Conservation (phyloP, 441 rosid species). For the Erysimum cheiri region DNA sequence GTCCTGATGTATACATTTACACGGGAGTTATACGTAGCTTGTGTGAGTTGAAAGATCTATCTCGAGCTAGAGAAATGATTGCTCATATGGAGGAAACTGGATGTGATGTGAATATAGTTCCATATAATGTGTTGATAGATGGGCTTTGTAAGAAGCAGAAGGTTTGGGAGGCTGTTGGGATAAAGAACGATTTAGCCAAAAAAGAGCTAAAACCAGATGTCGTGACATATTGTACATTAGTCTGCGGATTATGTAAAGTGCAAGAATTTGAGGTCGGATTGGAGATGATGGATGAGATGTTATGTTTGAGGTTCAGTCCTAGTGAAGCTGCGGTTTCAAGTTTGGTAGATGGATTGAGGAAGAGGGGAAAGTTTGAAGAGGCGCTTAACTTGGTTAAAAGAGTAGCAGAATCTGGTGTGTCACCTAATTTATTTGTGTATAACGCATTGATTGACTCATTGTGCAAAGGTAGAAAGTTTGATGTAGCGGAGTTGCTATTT, state of each 20-base stretch:
- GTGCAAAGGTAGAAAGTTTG: slow-evolving; percentile 62
- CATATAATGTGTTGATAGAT: slow-evolving; percentile 77
- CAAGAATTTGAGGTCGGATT: slow-evolving; percentile 64
- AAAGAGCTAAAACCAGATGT: slow-evolving; percentile 60
- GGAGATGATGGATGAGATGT: slow-evolving; percentile 71
- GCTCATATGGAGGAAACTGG: slow-evolving; percentile 55
- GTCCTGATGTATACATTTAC: slow-evolving; percentile 62
- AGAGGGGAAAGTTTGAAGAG: slow-evolving; percentile 55
- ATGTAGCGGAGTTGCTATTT: slow-evolving; percentile 72
- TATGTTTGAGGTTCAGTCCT: slow-evolving; percentile 61
- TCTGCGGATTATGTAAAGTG: slow-evolving; percentile 73
- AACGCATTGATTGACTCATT: slow-evolving; percentile 75
- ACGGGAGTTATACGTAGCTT: slow-evolving; percentile 67
- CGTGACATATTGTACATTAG: slow-evolving; percentile 70
- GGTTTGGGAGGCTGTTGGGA: slow-evolving; percentile 65
- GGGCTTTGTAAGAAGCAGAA: slow-evolving; percentile 77
- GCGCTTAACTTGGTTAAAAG: slow-evolving; percentile 66
- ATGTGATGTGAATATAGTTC: slow-evolving; percentile 61
- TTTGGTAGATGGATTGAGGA: slow-evolving; percentile 76
- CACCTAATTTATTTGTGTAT: slow-evolving; percentile 72
- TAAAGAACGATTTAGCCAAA: slow-evolving; percentile 60
- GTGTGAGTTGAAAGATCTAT: slow-evolving; percentile 72
- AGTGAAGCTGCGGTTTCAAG: slow-evolving; percentile 71
- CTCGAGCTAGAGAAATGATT: slow-evolving; percentile 65
- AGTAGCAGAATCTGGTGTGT: slow-evolving; percentile 51